Conservation (phyloP, 2,329 filamentous ascomycete genomes). For the Graphilbum sp. region DNA sequence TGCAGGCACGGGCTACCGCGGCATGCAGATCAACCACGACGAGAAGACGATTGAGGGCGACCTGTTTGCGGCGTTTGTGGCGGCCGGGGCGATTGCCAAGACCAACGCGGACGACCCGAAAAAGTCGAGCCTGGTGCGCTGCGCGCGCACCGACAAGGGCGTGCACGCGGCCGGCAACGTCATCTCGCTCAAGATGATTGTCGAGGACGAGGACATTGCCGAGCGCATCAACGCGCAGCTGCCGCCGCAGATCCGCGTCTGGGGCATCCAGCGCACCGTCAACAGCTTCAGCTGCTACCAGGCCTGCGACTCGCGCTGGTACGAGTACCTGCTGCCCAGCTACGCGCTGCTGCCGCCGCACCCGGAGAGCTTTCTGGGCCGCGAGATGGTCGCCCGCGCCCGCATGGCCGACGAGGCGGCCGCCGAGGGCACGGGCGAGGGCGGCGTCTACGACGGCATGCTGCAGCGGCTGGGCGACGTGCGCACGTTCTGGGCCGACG, state of each 20-base stretch:
- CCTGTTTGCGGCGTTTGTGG: constrained; percentile 80
- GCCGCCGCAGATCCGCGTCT: constrained; percentile 79
- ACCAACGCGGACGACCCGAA: constrained; percentile 93
- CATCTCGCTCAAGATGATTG: constrained; percentile 86
- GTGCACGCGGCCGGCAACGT: constrained; percentile 94
- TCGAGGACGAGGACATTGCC: constrained; percentile 77
- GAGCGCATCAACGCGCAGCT: constrained; percentile 80
- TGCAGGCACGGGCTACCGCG: constrained; percentile 89
- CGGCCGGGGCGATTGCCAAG: constrained; percentile 85
- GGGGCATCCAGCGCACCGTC: constrained; percentile 81
- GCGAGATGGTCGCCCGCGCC: constrained; percentile 63
- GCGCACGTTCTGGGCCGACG: constrained; percentile 62
- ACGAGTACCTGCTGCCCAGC: constrained; percentile 91
- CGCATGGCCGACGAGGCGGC: constrained; percentile 34
- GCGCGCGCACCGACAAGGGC: constrained; percentile 91
- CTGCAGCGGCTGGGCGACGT: constrained; percentile 59
- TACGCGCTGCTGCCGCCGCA: constrained; percentile 88
- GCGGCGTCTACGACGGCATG: constrained; percentile 49
- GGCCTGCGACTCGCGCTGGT: constrained; percentile 85
- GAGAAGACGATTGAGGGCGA: constrained; percentile 95
- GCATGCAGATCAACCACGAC: constrained; percentile 74
- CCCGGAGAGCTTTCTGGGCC: constrained; percentile 70
- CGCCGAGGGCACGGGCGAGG: constrained; percentile 43
- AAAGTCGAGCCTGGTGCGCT: constrained; percentile 86
- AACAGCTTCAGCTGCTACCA: constrained; percentile 92